Evolutionary conservation across 2,329 filamentous ascomycete genomes (phyloP).

Genomic region (Zasmidium angulare): DNA sequence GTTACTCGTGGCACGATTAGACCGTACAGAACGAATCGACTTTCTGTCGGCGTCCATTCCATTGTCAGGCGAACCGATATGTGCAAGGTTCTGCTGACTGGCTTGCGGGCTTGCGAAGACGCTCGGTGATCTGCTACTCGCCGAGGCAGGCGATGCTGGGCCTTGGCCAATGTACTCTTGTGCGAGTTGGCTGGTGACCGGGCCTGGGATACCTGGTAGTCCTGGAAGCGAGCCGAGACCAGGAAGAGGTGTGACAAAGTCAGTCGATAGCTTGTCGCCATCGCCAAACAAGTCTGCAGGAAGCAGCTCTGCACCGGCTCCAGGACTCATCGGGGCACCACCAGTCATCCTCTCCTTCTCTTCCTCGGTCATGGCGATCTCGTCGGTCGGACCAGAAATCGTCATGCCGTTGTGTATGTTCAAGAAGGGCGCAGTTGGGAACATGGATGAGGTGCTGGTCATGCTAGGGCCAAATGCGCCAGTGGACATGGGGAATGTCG

Average conservation of each 20-base stretch:
- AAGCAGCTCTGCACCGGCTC: conserved; percentile 66
- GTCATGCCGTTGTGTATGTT: conserved; percentile 65
- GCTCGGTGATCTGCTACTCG: conserved; percentile 44
- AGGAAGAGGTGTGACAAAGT: conserved; percentile 29
- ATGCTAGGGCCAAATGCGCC: conserved; percentile 40
- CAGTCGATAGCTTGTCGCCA: conserved; percentile 25
- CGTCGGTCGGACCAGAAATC: conserved; percentile 45
- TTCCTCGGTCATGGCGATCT: conserved; percentile 57
- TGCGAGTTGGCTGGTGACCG: conserved; percentile 10
- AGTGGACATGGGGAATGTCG: conserved; percentile 26
- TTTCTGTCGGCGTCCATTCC: conserved; percentile 46
- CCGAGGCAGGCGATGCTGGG: conserved; percentile 46
- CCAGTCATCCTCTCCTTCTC: conserved; percentile 62
- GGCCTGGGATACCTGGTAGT: conserved; percentile 43
- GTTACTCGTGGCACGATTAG: conserved; percentile 44
- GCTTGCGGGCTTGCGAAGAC: conserved; percentile 50
- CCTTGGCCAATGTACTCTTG: conserved; percentile 29
- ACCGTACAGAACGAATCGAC: conserved; percentile 52
- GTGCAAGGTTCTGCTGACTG: conserved; percentile 43
- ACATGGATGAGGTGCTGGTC: conserved; percentile 53
- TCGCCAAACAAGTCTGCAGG: conserved; percentile 60
- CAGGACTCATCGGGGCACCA: conserved; percentile 73
- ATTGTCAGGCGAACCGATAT: conserved; percentile 41
- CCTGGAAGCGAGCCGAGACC: conserved; percentile 40
- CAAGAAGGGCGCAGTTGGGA: conserved; percentile 50